Evolutionary conservation across 1,284 basidiomycete species (phyloP).

Genomic region (Pyrrhoderma noxium): DNA sequence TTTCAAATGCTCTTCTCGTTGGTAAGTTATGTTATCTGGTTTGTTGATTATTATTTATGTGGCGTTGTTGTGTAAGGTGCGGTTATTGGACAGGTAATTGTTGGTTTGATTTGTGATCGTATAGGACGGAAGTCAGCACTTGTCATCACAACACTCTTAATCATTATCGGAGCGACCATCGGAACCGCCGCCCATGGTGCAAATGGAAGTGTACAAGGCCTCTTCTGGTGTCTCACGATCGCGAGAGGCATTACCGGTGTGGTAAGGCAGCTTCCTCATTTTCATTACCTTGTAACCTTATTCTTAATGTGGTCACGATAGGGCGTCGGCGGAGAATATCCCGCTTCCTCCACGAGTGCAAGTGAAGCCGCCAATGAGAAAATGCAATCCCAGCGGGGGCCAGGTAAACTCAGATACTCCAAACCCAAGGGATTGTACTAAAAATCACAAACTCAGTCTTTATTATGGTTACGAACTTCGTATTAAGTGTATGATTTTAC

Average conservation of each 20-base stretch:
- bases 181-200: constrained; percentile 66
- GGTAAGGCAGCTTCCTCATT: constrained; percentile 32
- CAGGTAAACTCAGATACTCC: constrained; percentile 31
- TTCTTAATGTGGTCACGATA: constrained; percentile 20
- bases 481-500: constrained; percentile 37
- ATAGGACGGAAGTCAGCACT: constrained; percentile 68
- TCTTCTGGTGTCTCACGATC: constrained; percentile 76
- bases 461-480: constrained; percentile 72
- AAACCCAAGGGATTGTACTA: neutral
- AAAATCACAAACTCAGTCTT: constrained; percentile 37
- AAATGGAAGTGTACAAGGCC: constrained; percentile 46
- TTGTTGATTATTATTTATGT: no score
- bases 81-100: constrained; percentile 58
- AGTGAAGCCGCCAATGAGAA: constrained; percentile 72
- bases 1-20: constrained; percentile 68
- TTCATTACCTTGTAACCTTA: constrained; percentile 3
- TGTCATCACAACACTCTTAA: constrained; percentile 61
- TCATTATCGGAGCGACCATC: constrained; percentile 65
- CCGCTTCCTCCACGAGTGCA: constrained; percentile 60
- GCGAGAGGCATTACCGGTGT: constrained; percentile 67
- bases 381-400: constrained; percentile 52
- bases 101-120: constrained; percentile 66
- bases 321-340: constrained; percentile 76
- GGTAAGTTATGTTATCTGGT: constrained; percentile 33
- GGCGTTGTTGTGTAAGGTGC: constrained; percentile 46